Evolutionary conservation across 2,329 filamentous ascomycete species (phyloP).

Genomic region (Teratosphaeria destructans): DNA sequence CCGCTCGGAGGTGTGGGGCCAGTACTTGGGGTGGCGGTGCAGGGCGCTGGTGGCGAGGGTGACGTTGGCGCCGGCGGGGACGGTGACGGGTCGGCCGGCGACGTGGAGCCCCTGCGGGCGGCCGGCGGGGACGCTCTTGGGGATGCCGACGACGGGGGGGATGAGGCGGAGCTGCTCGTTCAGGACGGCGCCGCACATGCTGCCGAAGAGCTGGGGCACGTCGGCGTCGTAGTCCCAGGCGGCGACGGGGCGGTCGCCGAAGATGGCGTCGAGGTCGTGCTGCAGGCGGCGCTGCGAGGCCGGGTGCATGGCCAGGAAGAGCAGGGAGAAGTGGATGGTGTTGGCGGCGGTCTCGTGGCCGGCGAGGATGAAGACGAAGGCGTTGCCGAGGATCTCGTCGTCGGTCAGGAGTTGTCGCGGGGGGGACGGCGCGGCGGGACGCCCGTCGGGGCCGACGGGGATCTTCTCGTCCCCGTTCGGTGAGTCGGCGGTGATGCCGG

Average conservation of each 20-base stretch:
- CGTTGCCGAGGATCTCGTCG: constrained; percentile 62
- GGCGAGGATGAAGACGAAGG: constrained; percentile 53
- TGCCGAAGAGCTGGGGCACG: constrained; percentile 55
- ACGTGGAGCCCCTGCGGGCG: constrained; percentile 47
- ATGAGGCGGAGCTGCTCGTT: constrained; percentile 67
- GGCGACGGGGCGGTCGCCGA: constrained; percentile 47
- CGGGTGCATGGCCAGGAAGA: constrained; percentile 57
- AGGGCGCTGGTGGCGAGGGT: constrained; percentile 45
- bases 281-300: constrained; percentile 56
- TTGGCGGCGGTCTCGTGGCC: constrained; percentile 77
- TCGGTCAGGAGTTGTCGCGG: constrained; percentile 43
- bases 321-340: constrained; percentile 58
- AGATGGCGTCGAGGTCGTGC: constrained; percentile 55
- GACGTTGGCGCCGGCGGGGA: constrained; percentile 49
- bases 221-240: constrained; percentile 63
- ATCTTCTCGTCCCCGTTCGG: constrained; percentile 34
- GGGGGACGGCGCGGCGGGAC: constrained; percentile 33
- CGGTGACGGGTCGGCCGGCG: constrained; percentile 45
- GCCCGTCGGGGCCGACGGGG: constrained; percentile 27
- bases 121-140: constrained; percentile 47
- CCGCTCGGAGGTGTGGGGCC: constrained; percentile 45
- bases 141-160: constrained; percentile 61
- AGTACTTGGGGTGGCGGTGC: constrained; percentile 62
- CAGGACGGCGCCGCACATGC: constrained; percentile 63
- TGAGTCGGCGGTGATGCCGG: constrained; percentile 24